Conservation (phyloP, 2,329 filamentous ascomycete species). For the Stenocarpella maydis region DNA sequence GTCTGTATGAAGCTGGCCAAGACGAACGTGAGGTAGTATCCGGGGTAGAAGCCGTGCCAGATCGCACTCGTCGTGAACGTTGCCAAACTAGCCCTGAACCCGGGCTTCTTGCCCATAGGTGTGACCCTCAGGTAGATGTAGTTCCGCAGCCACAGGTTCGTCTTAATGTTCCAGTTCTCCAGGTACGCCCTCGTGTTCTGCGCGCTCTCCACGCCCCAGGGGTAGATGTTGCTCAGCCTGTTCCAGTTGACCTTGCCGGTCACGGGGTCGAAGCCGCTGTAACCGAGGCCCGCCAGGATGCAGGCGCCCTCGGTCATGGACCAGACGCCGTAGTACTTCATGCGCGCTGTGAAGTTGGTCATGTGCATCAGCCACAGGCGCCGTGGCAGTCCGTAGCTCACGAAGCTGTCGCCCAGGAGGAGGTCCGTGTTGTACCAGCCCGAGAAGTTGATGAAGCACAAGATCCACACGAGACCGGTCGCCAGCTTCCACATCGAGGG, state of each 20-base stretch:
- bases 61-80: conserved; percentile 95
- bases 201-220: conserved; percentile 84
- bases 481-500: conserved; percentile 82
- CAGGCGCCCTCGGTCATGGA: conserved; percentile 91
- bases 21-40: conserved; percentile 92
- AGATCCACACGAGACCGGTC: conserved; percentile 80
- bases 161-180: conserved; percentile 98
- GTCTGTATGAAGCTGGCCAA: conserved; percentile 92
- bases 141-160: conserved; percentile 94
- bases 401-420: conserved; percentile 71
- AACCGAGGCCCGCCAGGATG: conserved; percentile 91
- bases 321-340: conserved; percentile 99
- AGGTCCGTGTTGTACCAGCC: conserved; percentile 70
- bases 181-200: conserved; percentile 95
- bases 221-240: conserved; percentile 87
- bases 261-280: conserved; percentile 87
- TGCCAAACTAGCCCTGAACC: conserved; percentile 91
- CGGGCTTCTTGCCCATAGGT: conserved; percentile 93
- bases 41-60: conserved; percentile 98
- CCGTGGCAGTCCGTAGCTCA: conserved; percentile 72
- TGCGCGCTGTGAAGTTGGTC: conserved; percentile 80
- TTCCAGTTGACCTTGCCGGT: conserved; percentile 91
- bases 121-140: conserved; percentile 97
- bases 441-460: conserved; percentile 77
- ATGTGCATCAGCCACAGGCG: conserved; percentile 85